phyloP scores from a whole-genome alignment of 2,329 filamentous ascomycete species.

The Tolypocladium amazonense region DNA sequence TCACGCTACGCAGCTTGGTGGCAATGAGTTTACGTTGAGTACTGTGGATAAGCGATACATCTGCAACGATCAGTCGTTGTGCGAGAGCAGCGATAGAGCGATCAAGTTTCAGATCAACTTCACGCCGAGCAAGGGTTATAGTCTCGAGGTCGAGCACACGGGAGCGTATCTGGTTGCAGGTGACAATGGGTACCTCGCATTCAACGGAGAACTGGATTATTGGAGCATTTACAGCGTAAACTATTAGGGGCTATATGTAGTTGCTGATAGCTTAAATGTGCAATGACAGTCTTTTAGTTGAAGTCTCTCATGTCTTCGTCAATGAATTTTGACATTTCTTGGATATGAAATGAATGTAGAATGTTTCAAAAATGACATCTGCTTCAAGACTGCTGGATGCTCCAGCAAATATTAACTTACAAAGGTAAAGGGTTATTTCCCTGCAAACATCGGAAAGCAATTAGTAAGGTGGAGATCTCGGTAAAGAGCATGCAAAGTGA shows the following conservation, averaged over 20 bases:
- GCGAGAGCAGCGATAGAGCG: constrained; percentile 1
- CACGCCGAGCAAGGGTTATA: constrained; percentile 8
- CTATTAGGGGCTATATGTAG: neutral
- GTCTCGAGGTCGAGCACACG: constrained; percentile 4
- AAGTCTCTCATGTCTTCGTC: neutral
- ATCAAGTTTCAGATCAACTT: constrained; percentile 9
- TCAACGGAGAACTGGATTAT: neutral
- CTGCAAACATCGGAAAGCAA: too few relatives aligned
- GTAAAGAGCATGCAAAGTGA: too few relatives aligned
- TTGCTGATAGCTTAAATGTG: neutral
- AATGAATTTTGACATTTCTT: too few relatives aligned
- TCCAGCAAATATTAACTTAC: too few relatives aligned
- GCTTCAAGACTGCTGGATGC: too few relatives aligned
- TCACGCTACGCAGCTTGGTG: constrained; percentile 23
- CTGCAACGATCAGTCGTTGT: constrained; percentile 4
- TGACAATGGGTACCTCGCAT: neutral
- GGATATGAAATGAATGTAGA: too few relatives aligned
- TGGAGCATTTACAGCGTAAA: constrained; percentile 6
- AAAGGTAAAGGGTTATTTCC: too few relatives aligned
- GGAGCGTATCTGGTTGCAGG: constrained; percentile 1
- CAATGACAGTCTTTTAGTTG: neutral
- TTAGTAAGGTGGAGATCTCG: too few relatives aligned
- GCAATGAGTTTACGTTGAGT: constrained; percentile 16
- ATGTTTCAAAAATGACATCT: too few relatives aligned
- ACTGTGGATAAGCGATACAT: constrained; percentile 11